These are phyloP conservation scores for Nasturtium officinale DNA, from an alignment of 345 rosid genomes.

Conservation along the genomic window DNA sequence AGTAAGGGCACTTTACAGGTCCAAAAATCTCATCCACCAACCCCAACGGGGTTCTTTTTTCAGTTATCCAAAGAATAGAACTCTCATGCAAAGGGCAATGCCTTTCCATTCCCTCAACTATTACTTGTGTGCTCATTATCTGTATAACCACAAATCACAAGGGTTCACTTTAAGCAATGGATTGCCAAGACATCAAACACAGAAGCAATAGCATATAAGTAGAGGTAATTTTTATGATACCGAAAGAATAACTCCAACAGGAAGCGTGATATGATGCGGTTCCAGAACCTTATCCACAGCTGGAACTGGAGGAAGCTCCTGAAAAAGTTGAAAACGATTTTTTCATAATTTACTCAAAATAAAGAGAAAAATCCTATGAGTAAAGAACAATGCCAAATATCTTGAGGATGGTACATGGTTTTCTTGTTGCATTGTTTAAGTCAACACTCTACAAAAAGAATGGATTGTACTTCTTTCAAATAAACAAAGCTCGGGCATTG, in stretches of 20 bases:
- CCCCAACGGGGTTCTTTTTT: constrained; percentile 67
- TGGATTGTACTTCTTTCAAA: constrained; percentile 5
- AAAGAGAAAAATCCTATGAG: neutral
- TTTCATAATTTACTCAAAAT: constrained; percentile 2
- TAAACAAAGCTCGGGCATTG: neutral
- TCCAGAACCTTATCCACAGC: constrained; percentile 59
- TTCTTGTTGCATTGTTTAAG: constrained; percentile 3
- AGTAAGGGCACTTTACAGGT: constrained; percentile 85
- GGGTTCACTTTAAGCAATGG: constrained; percentile 4
- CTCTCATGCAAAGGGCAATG: constrained; percentile 87
- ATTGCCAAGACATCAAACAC: constrained; percentile 19
- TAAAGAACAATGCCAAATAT: neutral
- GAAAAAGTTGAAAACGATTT: constrained; percentile 19
- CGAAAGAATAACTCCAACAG: constrained; percentile 87
- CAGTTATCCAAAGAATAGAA: constrained; percentile 85
- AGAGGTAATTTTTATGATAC: constrained; percentile 41
- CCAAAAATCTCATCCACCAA: constrained; percentile 92
- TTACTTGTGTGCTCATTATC: constrained; percentile 72
- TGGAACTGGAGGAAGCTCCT: constrained; percentile 89
- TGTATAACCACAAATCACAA: constrained; percentile 41
- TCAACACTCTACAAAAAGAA: constrained; percentile 2
- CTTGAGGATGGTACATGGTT: neutral
- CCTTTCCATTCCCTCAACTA: constrained; percentile 81
- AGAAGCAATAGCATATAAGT: constrained; percentile 21
- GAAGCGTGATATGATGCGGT: constrained; percentile 66